Evolutionary conservation across 2,329 filamentous ascomycete genomes (phyloP).

Genomic region (Xylariales sp.): DNA sequence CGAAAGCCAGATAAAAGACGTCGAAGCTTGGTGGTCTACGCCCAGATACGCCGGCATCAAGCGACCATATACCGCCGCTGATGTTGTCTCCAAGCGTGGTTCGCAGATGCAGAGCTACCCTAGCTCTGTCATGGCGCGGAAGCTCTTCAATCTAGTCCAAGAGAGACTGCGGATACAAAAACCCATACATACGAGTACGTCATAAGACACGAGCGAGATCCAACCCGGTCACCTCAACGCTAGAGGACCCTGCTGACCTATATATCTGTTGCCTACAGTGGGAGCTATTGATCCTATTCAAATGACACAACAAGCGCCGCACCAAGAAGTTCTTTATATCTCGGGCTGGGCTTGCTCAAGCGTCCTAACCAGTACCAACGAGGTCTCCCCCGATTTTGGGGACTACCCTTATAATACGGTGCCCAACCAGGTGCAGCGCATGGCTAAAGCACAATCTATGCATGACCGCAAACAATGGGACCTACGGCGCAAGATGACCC

Average conservation of each 20-base stretch:
- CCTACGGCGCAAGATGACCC: conserved; percentile 78
- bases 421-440: conserved; percentile 94
- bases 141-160: conserved; percentile 89
- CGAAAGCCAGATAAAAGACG: conserved; percentile 83
- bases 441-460: conserved; percentile 96
- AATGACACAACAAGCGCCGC: conserved; percentile 97
- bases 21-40: conserved; percentile 90
- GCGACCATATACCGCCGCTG: conserved; percentile 87
- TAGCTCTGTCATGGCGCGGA: conserved; percentile 93
- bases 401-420: conserved; percentile 99
- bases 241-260: conserved; percentile 9
- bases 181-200: conserved; percentile 90
- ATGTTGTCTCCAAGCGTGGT: conserved; percentile 93
- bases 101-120: conserved; percentile 88
- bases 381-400: conserved; percentile 96
- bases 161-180: conserved; percentile 81
- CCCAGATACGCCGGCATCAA: conserved; percentile 90
- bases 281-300: conserved; percentile 98
- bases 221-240: neutral
- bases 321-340: conserved; percentile 96
- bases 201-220: neutral
- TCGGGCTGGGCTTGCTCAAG: conserved; percentile 98
- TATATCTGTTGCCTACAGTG: conserved; percentile 64
- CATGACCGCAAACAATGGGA: conserved; percentile 98
- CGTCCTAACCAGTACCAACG: conserved; percentile 91